Evolutionary conservation across 305 asterid genomes (phyloP).

Genomic region (Fraxinus latifolia): DNA sequence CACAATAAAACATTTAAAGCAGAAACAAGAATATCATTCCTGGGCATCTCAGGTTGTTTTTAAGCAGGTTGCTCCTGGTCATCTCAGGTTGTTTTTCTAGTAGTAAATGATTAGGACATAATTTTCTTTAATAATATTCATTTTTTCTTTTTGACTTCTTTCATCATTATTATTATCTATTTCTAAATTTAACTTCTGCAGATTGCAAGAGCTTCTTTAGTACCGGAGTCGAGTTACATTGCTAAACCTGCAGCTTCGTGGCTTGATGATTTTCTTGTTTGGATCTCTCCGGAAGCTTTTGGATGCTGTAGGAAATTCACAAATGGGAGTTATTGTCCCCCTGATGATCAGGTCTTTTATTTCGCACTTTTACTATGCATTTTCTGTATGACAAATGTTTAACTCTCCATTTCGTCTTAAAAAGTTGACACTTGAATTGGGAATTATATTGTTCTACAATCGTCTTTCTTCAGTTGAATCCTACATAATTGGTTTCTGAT

Average conservation of each 20-base stretch:
- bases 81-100: not conserved
- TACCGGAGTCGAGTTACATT: constrained; percentile 82
- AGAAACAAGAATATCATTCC: not conserved
- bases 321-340: constrained; percentile 83
- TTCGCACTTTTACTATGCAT: constrained; percentile 4
- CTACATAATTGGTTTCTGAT: not conserved
- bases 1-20: not conserved
- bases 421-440: not conserved
- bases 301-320: constrained; percentile 94
- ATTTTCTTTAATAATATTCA: not conserved
- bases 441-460: not conserved
- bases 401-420: constrained; percentile 8
- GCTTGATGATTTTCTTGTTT: constrained; percentile 39
- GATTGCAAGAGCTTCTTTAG: constrained; percentile 86
- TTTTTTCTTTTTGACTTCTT: not conserved
- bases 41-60: not conserved
- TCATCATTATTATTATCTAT: constrained; percentile 20
- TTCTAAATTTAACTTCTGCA: constrained; percentile 12
- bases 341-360: constrained; percentile 75
- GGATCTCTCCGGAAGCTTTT: constrained; percentile 90
- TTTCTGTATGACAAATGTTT: not conserved
- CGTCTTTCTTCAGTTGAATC: not conserved
- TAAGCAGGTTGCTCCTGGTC: not conserved
- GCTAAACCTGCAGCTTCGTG: constrained; percentile 99
- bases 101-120: not conserved